phyloP scores from a whole-genome alignment of 1,284 basidiomycete species.

The Boletus semigastroideus region DNA sequence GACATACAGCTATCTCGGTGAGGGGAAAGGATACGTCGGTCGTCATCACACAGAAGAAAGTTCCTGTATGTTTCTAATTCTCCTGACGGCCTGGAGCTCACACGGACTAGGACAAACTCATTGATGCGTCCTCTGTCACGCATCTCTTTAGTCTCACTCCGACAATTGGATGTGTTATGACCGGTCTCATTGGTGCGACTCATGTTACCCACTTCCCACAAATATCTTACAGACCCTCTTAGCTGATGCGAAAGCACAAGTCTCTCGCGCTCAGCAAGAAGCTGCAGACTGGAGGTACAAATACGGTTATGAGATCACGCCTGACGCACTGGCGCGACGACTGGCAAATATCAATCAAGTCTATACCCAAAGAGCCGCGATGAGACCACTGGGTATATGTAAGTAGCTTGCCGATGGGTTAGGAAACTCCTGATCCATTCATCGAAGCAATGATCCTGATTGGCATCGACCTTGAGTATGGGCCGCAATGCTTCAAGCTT shows the following conservation, averaged over 20 bases:
- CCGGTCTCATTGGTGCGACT: constrained; percentile 83
- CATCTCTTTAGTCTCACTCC: constrained; percentile 97
- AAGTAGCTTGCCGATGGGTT: constrained; percentile 29
- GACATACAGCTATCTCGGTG: constrained; percentile 91
- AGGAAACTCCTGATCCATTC: neutral
- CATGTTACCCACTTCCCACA: neutral
- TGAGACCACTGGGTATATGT: constrained; percentile 97
- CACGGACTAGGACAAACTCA: constrained; percentile 84
- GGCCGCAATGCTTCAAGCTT: constrained; percentile 96
- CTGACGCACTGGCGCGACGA: constrained; percentile 90
- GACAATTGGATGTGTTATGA: constrained; percentile 97
- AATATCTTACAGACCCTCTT: constrained; percentile 14
- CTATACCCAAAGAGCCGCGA: constrained; percentile 95
- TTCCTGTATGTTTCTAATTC: constrained; percentile 65
- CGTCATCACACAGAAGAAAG: constrained; percentile 97
- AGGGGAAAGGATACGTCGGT: constrained; percentile 94
- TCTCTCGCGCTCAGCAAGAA: constrained; percentile 84
- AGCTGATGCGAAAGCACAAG: constrained; percentile 95
- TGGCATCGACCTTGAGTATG: constrained; percentile 86
- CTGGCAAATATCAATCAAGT: constrained; percentile 99
- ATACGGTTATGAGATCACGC: constrained; percentile 97
- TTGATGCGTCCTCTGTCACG: constrained; percentile 93
- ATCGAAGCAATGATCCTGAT: constrained; percentile 91
- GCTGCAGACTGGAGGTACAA: constrained; percentile 97
- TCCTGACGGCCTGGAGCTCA: constrained; percentile 10